Conservation (phyloP, 2,329 filamentous ascomycete species). For the Fusarium kyushuense region DNA sequence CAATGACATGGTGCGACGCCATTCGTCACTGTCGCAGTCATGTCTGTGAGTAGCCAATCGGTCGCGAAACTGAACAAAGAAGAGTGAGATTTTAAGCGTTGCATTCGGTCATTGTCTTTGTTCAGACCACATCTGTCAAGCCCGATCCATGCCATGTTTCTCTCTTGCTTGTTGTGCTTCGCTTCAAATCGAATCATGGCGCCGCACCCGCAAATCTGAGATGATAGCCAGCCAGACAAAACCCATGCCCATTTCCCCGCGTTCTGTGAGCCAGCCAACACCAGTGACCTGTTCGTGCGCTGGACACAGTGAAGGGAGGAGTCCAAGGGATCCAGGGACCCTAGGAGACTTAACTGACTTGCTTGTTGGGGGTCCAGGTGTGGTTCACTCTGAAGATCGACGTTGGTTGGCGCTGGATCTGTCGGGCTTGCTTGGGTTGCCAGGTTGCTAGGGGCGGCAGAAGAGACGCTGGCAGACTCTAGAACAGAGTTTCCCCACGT, state of each 20-base stretch:
- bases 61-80: slow-evolving; percentile 17
- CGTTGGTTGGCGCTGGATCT: slow-evolving; percentile 36
- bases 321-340: slow-evolving; percentile 25
- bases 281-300: slow-evolving; percentile 31
- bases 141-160: slow-evolving; percentile 25
- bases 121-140: slow-evolving; percentile 20
- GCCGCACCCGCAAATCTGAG: slow-evolving; percentile 17
- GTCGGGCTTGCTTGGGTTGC: slow-evolving; percentile 31
- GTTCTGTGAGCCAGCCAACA: slow-evolving; percentile 33
- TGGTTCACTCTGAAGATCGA: slow-evolving; percentile 39
- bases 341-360: slow-evolving; percentile 2
- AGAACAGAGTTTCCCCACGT: slow-evolving; percentile 37
- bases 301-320: slow-evolving; percentile 18
- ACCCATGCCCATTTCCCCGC: slow-evolving; percentile 43
- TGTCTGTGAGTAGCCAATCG: slow-evolving; percentile 25
- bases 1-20: slow-evolving; percentile 42
- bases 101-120: slow-evolving; percentile 18
- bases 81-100: slow-evolving; percentile 11
- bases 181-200: slow-evolving; percentile 25
- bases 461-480: slow-evolving; percentile 30
- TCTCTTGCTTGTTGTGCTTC: slow-evolving; percentile 33
- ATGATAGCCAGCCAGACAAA: slow-evolving; percentile 14
- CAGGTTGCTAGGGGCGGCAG: slow-evolving; percentile 44
- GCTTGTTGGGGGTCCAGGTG: slow-evolving; percentile 23
- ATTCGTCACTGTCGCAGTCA: slow-evolving; percentile 37